Evolutionary conservation across 169 alveolate genomes (phyloP).

Genomic region (Eimeria praecox): DNA sequence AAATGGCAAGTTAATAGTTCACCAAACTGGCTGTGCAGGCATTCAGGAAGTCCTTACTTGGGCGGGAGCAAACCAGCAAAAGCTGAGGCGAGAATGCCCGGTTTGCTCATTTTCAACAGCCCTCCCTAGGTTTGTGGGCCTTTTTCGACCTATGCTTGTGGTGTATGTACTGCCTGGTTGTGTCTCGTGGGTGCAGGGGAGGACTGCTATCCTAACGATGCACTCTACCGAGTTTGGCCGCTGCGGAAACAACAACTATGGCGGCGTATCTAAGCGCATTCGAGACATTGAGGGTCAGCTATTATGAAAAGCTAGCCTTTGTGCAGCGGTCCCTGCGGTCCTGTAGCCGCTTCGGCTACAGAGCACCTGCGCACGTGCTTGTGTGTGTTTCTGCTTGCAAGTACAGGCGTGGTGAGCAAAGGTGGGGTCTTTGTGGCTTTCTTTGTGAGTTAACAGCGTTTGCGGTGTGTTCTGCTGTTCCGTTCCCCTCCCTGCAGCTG

Average conservation of each 20-base stretch:
- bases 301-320: not conserved
- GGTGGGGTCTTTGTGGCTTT: not conserved
- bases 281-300: constrained; percentile 83
- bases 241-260: constrained; percentile 88
- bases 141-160: not conserved
- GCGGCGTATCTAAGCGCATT: constrained; percentile 88
- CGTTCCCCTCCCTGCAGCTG: constrained; percentile 69
- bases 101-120: not conserved
- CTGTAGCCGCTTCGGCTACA: not conserved
- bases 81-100: not conserved
- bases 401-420: not conserved
- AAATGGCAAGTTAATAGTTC: constrained; percentile 61
- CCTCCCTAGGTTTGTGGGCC: not conserved
- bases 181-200: constrained; percentile 70
- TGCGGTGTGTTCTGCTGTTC: not conserved
- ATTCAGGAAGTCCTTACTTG: not conserved
- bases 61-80: not conserved
- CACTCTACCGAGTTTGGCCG: constrained; percentile 91
- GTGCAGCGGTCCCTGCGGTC: not conserved
- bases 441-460: not conserved
- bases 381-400: not conserved
- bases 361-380: not conserved
- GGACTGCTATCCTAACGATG: constrained; percentile 87
- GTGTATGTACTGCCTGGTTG: not conserved
- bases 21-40: not conserved